These are phyloP conservation scores for Aspergillus niger DNA, from an alignment of 2,329 filamentous ascomycete genomes.

Conservation along the genomic window DNA sequence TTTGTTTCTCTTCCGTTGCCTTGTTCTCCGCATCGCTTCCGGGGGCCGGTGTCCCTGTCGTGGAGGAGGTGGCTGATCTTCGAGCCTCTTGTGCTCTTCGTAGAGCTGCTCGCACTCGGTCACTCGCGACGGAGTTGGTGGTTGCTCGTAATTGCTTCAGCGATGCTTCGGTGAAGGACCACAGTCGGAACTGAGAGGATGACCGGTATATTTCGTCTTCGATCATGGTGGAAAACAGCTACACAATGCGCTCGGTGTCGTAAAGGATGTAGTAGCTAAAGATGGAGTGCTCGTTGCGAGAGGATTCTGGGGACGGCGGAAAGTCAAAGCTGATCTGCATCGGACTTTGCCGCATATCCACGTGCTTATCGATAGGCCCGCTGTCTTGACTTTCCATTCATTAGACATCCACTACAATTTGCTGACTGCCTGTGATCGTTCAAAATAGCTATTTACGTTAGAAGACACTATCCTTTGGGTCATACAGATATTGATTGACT, in stretches of 20 bases:
- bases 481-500: not conserved
- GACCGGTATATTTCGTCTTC: conserved; percentile 91
- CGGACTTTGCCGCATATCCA: conserved; percentile 15
- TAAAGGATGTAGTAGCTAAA: not conserved
- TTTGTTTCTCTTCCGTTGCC: conserved; percentile 45
- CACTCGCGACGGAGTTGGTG: conserved; percentile 77
- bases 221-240: conserved; percentile 57
- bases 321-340: conserved; percentile 8
- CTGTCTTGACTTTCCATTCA: not conserved
- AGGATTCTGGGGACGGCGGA: not conserved
- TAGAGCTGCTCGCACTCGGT: conserved; percentile 64
- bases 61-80: conserved; percentile 35
- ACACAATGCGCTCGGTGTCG: not conserved
- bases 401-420: not conserved
- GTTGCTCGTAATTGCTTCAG: conserved; percentile 71
- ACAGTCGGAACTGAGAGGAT: conserved; percentile 86
- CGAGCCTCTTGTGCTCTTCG: conserved; percentile 47
- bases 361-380: conserved; percentile 27
- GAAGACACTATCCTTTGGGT: no score
- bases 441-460: not conserved
- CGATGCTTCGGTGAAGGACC: conserved; percentile 81
- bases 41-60: conserved; percentile 33
- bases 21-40: conserved; percentile 37
- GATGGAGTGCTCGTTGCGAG: not conserved
- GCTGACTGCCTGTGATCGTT: not conserved